Conservation (phyloP, 371 early-diverging fungal genomes). For the Lichtheimia corymbifera region DNA sequence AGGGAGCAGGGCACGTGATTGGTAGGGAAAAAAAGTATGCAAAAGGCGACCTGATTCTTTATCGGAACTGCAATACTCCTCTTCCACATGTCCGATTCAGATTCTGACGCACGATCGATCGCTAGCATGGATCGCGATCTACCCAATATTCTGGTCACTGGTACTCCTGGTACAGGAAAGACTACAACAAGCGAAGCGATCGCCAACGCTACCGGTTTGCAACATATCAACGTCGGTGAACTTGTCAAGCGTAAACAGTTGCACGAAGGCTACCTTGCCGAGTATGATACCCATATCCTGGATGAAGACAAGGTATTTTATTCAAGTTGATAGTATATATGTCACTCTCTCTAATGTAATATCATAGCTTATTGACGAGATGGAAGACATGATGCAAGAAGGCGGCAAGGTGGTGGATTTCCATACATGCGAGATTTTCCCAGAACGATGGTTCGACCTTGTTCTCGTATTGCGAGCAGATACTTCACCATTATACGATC, state of each 20-base stretch:
- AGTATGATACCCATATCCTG: constrained; percentile 89
- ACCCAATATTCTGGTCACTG: constrained; percentile 95
- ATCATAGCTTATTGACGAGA: constrained; percentile 76
- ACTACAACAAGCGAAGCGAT: constrained; percentile 90
- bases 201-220: constrained; percentile 67
- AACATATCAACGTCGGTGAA: constrained; percentile 87
- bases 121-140: constrained; percentile 31
- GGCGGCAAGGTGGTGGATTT: constrained; percentile 93
- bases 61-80: neutral
- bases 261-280: constrained; percentile 87
- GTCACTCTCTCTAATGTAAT: neutral
- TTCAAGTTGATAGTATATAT: neutral
- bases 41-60: no score
- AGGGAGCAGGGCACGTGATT: no score
- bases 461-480: constrained; percentile 90
- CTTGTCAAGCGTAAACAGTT: constrained; percentile 85
- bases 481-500: constrained; percentile 78
- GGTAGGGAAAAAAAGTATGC: no score
- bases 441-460: constrained; percentile 96
- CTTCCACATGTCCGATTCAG: constrained; percentile 13
- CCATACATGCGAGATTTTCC: constrained; percentile 93
- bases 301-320: constrained; percentile 90
- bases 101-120: constrained; percentile 13
- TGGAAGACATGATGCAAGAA: constrained; percentile 75
- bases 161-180: constrained; percentile 98